phyloP scores from a whole-genome alignment of 2,329 filamentous ascomycete genomes.

The Penicillium sp. region DNA sequence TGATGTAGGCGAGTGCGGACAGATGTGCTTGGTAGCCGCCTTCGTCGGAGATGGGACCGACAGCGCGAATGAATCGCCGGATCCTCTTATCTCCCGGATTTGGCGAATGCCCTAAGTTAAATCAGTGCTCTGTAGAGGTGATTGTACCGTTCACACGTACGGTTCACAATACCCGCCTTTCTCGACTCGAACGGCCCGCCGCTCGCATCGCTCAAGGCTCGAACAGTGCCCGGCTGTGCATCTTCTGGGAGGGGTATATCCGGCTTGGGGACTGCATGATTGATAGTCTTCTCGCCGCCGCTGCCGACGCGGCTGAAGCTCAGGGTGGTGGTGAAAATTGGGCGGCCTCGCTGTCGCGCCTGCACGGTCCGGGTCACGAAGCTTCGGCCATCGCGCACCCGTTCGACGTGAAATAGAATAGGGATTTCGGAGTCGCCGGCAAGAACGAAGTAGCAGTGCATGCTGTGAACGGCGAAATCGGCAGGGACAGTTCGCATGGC shows the following conservation, averaged over 20 bases:
- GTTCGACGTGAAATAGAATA: conserved; percentile 91
- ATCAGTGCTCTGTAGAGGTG: background rate
- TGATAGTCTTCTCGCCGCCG: conserved; percentile 51
- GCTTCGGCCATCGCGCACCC: conserved; percentile 81
- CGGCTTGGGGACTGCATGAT: conserved; percentile 63
- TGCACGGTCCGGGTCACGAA: conserved; percentile 96
- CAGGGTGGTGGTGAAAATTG: conserved; percentile 93
- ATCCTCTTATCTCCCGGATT: conserved; percentile 64
- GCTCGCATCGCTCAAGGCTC: conserved; percentile 27
- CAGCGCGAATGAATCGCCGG: conserved; percentile 49
- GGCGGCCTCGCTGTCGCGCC: conserved; percentile 77
- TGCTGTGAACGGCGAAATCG: conserved; percentile 82
- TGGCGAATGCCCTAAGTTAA: conserved; percentile 34
- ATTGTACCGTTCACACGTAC: conserved; percentile 25
- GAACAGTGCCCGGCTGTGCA: conserved; percentile 26
- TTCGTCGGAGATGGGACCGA: conserved; percentile 64
- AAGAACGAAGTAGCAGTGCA: conserved; percentile 98
- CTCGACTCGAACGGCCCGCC: conserved; percentile 57
- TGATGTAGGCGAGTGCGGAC: conserved; percentile 86
- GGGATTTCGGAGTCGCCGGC: conserved; percentile 80
- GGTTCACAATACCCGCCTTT: conserved; percentile 54
- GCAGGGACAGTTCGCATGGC: conserved; percentile 79
- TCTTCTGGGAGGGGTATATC: conserved; percentile 44
- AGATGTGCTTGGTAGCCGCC: conserved; percentile 79
- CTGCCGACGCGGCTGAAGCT: conserved; percentile 69